A percentile compares a stretch with the other conserved stretches of the same genome.
phyloP scores from a whole-genome alignment of 352 stramenopile species.

The Stephanocyclus meneghinianus region DNA sequence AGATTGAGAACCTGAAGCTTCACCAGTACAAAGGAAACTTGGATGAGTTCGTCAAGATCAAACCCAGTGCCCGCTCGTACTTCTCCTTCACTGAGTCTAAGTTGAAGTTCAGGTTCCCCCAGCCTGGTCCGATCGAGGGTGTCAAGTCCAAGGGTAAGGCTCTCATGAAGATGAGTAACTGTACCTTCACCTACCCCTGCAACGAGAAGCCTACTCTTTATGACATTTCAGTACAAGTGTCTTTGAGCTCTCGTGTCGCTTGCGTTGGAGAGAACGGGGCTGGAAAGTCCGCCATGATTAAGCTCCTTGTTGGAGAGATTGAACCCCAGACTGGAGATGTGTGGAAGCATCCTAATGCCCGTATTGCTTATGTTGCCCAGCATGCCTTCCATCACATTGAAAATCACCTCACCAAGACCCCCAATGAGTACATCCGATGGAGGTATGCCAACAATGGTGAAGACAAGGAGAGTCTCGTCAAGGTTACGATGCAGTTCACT shows the following conservation, averaged over 20 bases:
- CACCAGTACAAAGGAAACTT: constrained; percentile 88
- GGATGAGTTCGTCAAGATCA: constrained; percentile 87
- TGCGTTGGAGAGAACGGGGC: constrained; percentile 95
- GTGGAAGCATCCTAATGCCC: constrained; percentile 90
- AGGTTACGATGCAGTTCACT: constrained; percentile 90
- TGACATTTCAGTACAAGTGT: constrained; percentile 92
- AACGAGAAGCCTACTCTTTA: constrained; percentile 89
- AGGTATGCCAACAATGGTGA: constrained; percentile 92
- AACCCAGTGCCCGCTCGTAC: constrained; percentile 83
- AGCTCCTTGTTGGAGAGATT: constrained; percentile 89
- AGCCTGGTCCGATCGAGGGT: constrained; percentile 85
- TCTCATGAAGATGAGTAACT: constrained; percentile 89
- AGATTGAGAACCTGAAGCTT: constrained; percentile 95
- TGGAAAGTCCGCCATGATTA: constrained; percentile 98
- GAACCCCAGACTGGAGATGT: constrained; percentile 83
- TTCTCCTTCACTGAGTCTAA: constrained; percentile 85
- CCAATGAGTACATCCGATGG: constrained; percentile 97
- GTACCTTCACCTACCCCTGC: constrained; percentile 89
- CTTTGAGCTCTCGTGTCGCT: constrained; percentile 92
- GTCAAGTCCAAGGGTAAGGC: constrained; percentile 90
- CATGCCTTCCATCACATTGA: constrained; percentile 97
- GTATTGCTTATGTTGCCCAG: constrained; percentile 94
- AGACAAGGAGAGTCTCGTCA: constrained; percentile 92
- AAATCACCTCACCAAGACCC: constrained; percentile 90
- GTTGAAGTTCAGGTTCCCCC: constrained; percentile 89